phyloP scores from a whole-genome alignment of 1,284 basidiomycete genomes.

The Violaceomyces palustris region DNA sequence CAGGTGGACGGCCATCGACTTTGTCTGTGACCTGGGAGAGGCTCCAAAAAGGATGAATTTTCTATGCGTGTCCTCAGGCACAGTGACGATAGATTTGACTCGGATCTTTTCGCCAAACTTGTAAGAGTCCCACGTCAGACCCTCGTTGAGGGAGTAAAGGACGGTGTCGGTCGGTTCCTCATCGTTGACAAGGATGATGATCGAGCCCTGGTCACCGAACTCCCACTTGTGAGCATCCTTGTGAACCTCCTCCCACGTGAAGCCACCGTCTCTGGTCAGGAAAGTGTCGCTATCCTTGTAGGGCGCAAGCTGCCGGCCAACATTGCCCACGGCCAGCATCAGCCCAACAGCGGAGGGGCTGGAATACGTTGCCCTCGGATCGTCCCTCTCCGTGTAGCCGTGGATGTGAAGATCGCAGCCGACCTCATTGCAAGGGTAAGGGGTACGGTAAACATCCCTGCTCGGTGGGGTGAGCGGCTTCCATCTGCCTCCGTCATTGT shows the following conservation, averaged over 20 bases:
- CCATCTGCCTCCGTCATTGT: conserved; percentile 96
- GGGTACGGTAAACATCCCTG: conserved; percentile 69
- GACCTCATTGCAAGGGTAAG: conserved; percentile 69
- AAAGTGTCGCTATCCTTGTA: conserved; percentile 92
- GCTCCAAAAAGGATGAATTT: conserved; percentile 81
- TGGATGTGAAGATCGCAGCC: conserved; percentile 86
- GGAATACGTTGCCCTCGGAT: conserved; percentile 84
- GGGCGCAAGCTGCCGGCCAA: conserved; percentile 72
- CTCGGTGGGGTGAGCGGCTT: conserved; percentile 71
- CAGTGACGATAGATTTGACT: conserved; percentile 75
- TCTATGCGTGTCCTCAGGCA: conserved; percentile 82
- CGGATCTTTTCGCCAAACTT: conserved; percentile 74
- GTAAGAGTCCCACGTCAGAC: conserved; percentile 80
- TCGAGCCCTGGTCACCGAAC: conserved; percentile 91
- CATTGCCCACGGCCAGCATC: conserved; percentile 95
- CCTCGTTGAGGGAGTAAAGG: conserved; percentile 83
- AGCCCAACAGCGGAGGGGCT: conserved; percentile 86
- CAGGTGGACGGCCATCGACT: conserved; percentile 71
- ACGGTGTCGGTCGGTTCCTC: conserved; percentile 86
- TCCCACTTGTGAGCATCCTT: conserved; percentile 98
- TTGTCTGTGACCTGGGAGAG: conserved; percentile 56
- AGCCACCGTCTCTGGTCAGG: conserved; percentile 90
- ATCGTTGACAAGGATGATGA: conserved; percentile 89
- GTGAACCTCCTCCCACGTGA: conserved; percentile 96
- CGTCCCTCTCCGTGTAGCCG: conserved; percentile 87